Conservation (phyloP, 306 rosid species). For the Trifolium fragiferum region DNA sequence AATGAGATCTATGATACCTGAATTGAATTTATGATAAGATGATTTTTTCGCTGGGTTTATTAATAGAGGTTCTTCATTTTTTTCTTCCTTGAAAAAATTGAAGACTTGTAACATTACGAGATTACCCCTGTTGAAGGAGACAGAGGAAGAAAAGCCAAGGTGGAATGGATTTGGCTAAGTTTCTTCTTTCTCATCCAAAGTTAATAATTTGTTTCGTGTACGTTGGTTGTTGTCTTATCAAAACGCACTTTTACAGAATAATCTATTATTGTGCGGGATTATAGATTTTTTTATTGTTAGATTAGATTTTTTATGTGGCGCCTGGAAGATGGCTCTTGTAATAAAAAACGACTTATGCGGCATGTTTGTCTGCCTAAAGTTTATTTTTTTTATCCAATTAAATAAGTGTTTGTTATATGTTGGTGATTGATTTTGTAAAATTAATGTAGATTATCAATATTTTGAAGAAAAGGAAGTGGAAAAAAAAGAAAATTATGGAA, state of each 20-base stretch:
- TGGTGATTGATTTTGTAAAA: too few species aligned
- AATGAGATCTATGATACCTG: slow-evolving; percentile 35
- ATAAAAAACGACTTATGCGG: slow-evolving; percentile 22
- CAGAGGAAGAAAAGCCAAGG: slow-evolving; percentile 27
- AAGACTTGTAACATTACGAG: slow-evolving; percentile 9
- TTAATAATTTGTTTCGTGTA: neutral
- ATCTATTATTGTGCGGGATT: slow-evolving; percentile 20
- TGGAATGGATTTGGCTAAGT: slow-evolving; percentile 17
- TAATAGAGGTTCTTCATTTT: slow-evolving; percentile 15
- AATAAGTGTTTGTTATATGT: too few species aligned
- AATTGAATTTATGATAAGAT: neutral
- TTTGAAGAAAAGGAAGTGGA: too few species aligned
- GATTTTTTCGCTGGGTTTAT: neutral
- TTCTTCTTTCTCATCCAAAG: neutral
- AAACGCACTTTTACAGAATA: slow-evolving; percentile 39
- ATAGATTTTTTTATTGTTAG: neutral
- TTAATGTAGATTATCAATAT: too few species aligned
- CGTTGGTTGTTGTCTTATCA: slow-evolving; percentile 47
- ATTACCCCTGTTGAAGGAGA: slow-evolving; percentile 19
- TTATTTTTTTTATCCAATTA: neutral
- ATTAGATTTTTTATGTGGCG: slow-evolving; percentile 53
- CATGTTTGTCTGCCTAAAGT: neutral
- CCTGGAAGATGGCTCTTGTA: slow-evolving; percentile 28
- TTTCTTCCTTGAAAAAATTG: neutral
- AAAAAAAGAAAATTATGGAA: too few species aligned